Conservation (phyloP, 129 eudicot species). For the Tagetes erecta region DNA sequence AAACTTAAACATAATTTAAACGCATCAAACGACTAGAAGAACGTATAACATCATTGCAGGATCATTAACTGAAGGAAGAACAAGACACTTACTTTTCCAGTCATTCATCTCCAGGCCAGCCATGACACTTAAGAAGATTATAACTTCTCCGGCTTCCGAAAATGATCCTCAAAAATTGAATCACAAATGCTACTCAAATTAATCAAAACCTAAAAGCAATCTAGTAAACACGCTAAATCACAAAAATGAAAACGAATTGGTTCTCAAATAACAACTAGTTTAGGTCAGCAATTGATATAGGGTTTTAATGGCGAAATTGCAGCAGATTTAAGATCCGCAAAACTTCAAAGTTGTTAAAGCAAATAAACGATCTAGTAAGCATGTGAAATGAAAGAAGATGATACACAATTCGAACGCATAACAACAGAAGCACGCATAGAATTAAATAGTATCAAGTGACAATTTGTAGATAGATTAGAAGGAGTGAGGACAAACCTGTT, state of each 20-base stretch:
- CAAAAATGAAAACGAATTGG: background rate
- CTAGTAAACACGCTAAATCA: background rate
- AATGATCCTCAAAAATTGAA: slow-evolving; percentile 26
- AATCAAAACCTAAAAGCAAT: background rate
- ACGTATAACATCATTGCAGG: background rate
- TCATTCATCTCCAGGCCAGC: slow-evolving; percentile 56
- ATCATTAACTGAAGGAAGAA: background rate
- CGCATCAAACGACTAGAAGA: background rate
- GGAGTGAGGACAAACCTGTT: background rate
- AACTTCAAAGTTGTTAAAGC: background rate
- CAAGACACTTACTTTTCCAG: slow-evolving; percentile 45
- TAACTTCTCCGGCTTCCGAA: background rate
- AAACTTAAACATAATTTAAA: background rate
- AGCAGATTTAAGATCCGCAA: slow-evolving; percentile 13
- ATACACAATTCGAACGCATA: background rate
- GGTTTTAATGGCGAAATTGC: slow-evolving; percentile 19
- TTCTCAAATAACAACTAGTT: background rate
- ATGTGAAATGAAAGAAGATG: slow-evolving; percentile 6
- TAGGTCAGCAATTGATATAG: slow-evolving; percentile 6
- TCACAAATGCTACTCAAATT: background rate
- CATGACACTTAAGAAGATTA: slow-evolving; percentile 8
- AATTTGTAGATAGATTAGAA: slow-evolving; percentile 4
- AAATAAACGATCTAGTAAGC: slow-evolving; percentile 13
- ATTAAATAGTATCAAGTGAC: background rate
- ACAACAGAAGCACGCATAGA: background rate